Evolutionary conservation across 1,284 basidiomycete species (phyloP).

Genomic region (Naganishia liquefaciens): DNA sequence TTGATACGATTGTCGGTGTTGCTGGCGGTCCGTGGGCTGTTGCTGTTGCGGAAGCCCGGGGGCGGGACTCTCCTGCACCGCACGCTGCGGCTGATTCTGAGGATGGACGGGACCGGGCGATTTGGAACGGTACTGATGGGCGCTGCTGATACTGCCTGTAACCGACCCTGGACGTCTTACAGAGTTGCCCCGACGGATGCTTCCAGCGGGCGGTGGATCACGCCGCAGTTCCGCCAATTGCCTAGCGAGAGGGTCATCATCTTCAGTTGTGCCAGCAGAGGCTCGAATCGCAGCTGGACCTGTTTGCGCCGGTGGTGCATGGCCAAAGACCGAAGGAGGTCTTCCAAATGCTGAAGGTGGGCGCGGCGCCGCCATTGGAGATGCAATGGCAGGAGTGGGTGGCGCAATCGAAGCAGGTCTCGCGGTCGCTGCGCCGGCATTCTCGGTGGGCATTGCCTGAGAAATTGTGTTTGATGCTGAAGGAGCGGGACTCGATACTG

Average conservation of each 20-base stretch:
- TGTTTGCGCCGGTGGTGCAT: conserved; percentile 28
- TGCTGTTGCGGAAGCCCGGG: conserved; percentile 4
- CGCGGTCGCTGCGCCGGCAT: background rate
- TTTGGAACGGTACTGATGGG: conserved; percentile 34
- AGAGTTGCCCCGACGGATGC: conserved; percentile 47
- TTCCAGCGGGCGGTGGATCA: conserved; percentile 49
- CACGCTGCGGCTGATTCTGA: conserved; percentile 9
- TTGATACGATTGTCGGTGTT: conserved; percentile 36
- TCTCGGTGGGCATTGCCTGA: background rate
- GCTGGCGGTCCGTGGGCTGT: background rate
- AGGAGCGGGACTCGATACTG: background rate
- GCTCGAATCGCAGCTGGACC: conserved; percentile 32
- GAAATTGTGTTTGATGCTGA: background rate
- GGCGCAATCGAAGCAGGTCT: background rate
- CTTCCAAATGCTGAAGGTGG: conserved; percentile 33
- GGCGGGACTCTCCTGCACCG: background rate
- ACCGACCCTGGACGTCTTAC: conserved; percentile 45
- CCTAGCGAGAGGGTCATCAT: conserved; percentile 71
- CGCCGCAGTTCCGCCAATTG: conserved; percentile 63
- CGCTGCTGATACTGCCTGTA: conserved; percentile 29
- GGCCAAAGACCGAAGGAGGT: conserved; percentile 27
- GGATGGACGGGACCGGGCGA: conserved; percentile 27
- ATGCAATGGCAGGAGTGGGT: background rate
- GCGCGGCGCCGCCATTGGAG: conserved; percentile 8
- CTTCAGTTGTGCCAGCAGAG: conserved; percentile 53